A percentile compares a stretch with the other conserved stretches of the same genome.
Conservation (phyloP, 1,139 yeast genomes). For the Blastobotrys capitulatus region DNA sequence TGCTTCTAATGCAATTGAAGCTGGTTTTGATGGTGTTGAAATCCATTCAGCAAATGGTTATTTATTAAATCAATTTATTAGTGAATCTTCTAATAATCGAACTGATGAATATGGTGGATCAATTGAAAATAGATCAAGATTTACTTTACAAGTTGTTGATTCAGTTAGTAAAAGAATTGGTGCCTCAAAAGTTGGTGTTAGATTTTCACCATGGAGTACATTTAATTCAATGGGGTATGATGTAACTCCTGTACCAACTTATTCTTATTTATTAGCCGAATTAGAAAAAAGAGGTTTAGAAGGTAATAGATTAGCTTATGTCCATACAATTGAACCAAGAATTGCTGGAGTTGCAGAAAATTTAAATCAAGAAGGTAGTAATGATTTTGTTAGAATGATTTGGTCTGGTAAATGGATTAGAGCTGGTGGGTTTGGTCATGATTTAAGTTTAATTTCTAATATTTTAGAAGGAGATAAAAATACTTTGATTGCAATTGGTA, state of each 20-base stretch:
- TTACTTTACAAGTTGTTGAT: slow-evolving; percentile 51
- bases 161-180: slow-evolving; percentile 49
- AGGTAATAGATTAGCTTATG: slow-evolving; percentile 39
- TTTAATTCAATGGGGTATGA: slow-evolving; percentile 34
- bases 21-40: slow-evolving; percentile 68
- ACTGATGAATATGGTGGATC: slow-evolving; percentile 69
- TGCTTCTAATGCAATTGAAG: slow-evolving; percentile 43
- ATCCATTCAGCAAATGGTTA: slow-evolving; percentile 70
- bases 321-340: slow-evolving; percentile 50
- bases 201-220: slow-evolving; percentile 53
- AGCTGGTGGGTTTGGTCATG: slow-evolving; percentile 37
- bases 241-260: slow-evolving; percentile 28
- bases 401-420: slow-evolving; percentile 40
- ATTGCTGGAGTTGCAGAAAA: slow-evolving; percentile 8
- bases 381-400: slow-evolving; percentile 21
- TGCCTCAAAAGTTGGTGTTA: slow-evolving; percentile 46
- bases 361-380: slow-evolving; percentile 7
- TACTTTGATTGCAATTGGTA: slow-evolving; percentile 43
- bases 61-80: slow-evolving; percentile 45
- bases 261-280: slow-evolving; percentile 27
- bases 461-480: slow-evolving; percentile 30
- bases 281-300: slow-evolving; percentile 28
- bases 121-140: slow-evolving; percentile 61
- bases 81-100: slow-evolving; percentile 47
- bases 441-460: slow-evolving; percentile 21